These are phyloP conservation scores for Penicillium nucicola DNA, from an alignment of 495 filamentous ascomycete genomes.

Conservation along the genomic window DNA sequence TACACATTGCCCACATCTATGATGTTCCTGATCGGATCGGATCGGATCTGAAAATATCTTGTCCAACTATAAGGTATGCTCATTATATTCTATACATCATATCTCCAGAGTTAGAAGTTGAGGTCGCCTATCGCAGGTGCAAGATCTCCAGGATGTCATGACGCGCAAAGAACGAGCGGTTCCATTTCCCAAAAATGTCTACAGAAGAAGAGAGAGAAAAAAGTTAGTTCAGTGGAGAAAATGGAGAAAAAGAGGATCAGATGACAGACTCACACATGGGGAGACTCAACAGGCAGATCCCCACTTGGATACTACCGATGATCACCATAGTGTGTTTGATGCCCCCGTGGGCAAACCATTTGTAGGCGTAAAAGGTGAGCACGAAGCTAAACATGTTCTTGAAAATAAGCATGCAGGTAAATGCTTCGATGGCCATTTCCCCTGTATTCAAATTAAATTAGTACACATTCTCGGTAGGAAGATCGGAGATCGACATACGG, in stretches of 20 bases:
- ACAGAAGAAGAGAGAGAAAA: neutral
- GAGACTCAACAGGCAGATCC: slow-evolving; percentile 66
- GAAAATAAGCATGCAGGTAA: slow-evolving; percentile 88
- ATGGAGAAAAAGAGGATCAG: neutral
- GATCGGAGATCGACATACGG: slow-evolving; percentile 55
- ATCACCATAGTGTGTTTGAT: slow-evolving; percentile 65
- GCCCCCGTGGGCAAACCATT: slow-evolving; percentile 66
- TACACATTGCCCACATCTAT: too few relatives aligned
- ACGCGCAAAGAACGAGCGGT: slow-evolving; percentile 65
- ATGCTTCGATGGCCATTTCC: slow-evolving; percentile 82
- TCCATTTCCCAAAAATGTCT: slow-evolving; percentile 82
- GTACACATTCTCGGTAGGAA: neutral
- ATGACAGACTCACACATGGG: slow-evolving; percentile 66
- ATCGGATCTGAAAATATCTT: too few relatives aligned
- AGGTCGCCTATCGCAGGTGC: slow-evolving; percentile 34
- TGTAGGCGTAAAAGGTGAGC: slow-evolving; percentile 75
- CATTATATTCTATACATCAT: neutral
- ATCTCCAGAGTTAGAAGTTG: too few relatives aligned
- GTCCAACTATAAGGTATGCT: too few relatives aligned
- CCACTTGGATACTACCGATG: slow-evolving; percentile 73
- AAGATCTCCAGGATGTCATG: slow-evolving; percentile 66
- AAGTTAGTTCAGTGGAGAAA: neutral
- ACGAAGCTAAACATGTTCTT: slow-evolving; percentile 91
- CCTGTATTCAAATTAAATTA: slow-evolving; percentile 39
- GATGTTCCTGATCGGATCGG: neutral